Percentiles rank a stretch among this genome's conserved stretches.
These are phyloP conservation scores for Goniomonas avonlea DNA, from an alignment of 78 protist genomes.

Conservation along the genomic window DNA sequence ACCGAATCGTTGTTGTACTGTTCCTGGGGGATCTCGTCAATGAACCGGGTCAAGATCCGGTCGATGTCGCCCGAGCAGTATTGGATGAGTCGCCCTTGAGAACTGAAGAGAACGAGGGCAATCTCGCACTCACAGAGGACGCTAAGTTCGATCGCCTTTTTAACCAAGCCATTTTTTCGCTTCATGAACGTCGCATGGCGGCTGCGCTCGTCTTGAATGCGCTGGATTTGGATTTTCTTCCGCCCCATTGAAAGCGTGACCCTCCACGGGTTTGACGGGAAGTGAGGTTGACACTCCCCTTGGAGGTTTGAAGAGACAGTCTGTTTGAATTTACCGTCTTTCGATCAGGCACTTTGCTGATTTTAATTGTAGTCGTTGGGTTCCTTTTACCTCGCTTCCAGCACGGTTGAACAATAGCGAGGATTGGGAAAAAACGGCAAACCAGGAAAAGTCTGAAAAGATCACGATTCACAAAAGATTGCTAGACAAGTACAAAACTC, in stretches of 20 bases:
- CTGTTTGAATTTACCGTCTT: too few species aligned
- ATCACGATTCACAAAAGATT: too few species aligned
- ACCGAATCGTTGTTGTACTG: constrained; percentile 1
- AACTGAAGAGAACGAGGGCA: constrained; percentile 63
- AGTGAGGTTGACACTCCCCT: too few species aligned
- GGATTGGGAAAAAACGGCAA: too few species aligned
- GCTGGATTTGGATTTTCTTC: constrained; percentile 11
- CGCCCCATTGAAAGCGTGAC: constrained; percentile 47
- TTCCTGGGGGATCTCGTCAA: constrained; percentile 2
- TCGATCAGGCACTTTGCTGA: too few species aligned
- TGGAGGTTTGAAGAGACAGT: too few species aligned
- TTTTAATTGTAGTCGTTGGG: too few species aligned
- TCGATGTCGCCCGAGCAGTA: background rate
- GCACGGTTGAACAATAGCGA: too few species aligned
- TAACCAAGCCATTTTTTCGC: constrained; percentile 70
- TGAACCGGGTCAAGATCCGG: constrained; percentile 6
- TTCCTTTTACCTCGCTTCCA: too few species aligned
- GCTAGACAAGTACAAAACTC: too few species aligned
- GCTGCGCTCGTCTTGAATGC: constrained; percentile 17
- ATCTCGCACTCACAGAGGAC: constrained; percentile 69
- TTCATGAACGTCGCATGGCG: constrained; percentile 63
- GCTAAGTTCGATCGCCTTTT: constrained; percentile 77
- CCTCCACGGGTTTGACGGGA: too few species aligned
- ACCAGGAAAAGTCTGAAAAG: too few species aligned
- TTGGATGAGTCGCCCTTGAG: background rate